These are phyloP conservation scores for Arthroderma sp. DNA, from an alignment of 2,329 filamentous ascomycete species.

Conservation along the genomic window DNA sequence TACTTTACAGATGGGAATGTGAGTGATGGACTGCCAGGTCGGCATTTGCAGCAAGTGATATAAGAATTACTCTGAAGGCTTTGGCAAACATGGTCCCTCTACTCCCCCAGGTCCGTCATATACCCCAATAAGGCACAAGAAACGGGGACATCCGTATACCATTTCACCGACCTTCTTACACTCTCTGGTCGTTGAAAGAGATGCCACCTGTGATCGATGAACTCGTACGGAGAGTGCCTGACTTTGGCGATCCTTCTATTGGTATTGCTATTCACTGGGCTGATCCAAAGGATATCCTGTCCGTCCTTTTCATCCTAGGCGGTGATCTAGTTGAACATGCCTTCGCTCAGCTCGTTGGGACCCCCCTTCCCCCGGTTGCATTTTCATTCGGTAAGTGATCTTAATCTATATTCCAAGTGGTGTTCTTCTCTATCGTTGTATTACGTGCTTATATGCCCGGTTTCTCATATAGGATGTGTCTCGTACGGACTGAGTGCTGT, in stretches of 20 bases:
- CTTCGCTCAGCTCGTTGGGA: conserved; percentile 23
- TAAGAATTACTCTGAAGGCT: background rate
- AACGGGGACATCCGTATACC: background rate
- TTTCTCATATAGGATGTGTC: conserved; percentile 22
- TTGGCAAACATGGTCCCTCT: background rate
- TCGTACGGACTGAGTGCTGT: conserved; percentile 25
- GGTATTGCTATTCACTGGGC: background rate
- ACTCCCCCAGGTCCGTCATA: background rate
- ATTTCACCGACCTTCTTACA: background rate
- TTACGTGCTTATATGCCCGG: background rate
- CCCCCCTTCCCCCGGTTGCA: background rate
- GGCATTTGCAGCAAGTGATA: background rate
- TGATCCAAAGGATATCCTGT: background rate
- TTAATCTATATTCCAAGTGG: background rate
- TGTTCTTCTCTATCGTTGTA: background rate
- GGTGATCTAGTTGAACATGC: conserved; percentile 26
- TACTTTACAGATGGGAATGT: background rate
- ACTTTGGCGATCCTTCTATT: background rate
- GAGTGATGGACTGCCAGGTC: background rate
- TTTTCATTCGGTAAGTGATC: conserved; percentile 6
- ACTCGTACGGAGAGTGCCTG: background rate
- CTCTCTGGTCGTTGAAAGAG: background rate
- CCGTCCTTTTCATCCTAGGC: conserved; percentile 6
- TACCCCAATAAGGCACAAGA: background rate
- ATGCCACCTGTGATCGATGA: background rate